Evolutionary conservation across 1,284 basidiomycete species (phyloP).

Genomic region (Ceratobasidium papillatum): DNA sequence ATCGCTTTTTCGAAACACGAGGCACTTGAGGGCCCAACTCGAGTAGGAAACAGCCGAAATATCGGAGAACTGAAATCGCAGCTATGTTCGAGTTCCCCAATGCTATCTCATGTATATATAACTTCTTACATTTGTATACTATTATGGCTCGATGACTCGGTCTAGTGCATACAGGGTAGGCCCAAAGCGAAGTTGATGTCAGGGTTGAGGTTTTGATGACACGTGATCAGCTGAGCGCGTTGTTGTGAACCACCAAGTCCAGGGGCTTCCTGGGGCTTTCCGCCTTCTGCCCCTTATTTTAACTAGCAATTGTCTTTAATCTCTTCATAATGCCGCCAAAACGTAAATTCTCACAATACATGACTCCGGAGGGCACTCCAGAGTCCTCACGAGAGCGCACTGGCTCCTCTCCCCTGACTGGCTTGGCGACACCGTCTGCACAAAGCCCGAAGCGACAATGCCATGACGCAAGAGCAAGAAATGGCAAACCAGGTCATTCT

Average conservation of each 20-base stretch:
- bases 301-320: not conserved
- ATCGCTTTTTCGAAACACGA: too few species aligned
- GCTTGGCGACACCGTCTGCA: not conserved
- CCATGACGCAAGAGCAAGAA: constrained; percentile 37
- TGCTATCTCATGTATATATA: too few species aligned
- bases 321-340: constrained; percentile 21
- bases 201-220: too few species aligned
- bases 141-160: too few species aligned
- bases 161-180: too few species aligned
- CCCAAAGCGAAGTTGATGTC: too few species aligned
- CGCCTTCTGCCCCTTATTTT: not conserved
- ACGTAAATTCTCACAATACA: constrained; percentile 31
- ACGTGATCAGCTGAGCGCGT: too few species aligned
- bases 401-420: constrained; percentile 18
- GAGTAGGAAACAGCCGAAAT: too few species aligned
- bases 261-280: not conserved
- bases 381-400: constrained; percentile 18
- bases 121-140: too few species aligned
- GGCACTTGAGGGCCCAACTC: too few species aligned
- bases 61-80: too few species aligned
- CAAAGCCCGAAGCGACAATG: constrained; percentile 39
- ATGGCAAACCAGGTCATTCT: constrained; percentile 34
- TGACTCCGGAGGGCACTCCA: constrained; percentile 36
- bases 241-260: not conserved
- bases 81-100: too few species aligned